Evolutionary conservation across 192 early-diverging fungal species (phyloP), one percentile per base, ranked within the genome.

Genomic region (Podila verticillata): DNA sequence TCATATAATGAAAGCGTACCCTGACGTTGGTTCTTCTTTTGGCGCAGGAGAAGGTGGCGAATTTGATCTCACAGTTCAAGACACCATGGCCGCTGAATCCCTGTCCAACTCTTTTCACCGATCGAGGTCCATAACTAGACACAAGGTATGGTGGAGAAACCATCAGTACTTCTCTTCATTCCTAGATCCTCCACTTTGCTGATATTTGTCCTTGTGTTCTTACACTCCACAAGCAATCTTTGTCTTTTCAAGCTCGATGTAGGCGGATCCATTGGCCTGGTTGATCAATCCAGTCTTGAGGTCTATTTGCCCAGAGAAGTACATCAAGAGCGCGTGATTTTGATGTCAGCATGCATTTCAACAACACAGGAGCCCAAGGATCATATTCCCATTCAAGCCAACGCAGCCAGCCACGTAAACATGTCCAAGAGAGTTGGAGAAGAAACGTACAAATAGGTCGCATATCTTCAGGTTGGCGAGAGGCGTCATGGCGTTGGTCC

Each of bases 191-290:
- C 39, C 17, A 15, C 39, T 15, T 44, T 31, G 19, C 34, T 31
- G 26, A 30, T 4, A 63, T 19, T n/a, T 30, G 26, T 28, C 5
- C 77, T 10, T 44, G 39, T 44, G 39, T 44, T 54, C 91, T 64
- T 89, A 95, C 91, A 95, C 94, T 58, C 89, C 91, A 80, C 93
- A 94, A 3, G 90, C 87, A 47, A 95, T 75, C 66, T 95, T 95
- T 57, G 92, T 83, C 39, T 89, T 89, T 24, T 87, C 89, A 26
- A 89, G 48, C 73, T 95, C 94, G 59, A 94, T 82, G 66, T 89
- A 93, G 32, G 93, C 91, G 28, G 92, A 93, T 48, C 94, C 94
- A 39, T 91, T 93, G 20, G 94, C 91, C 51, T 93, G 91, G 29
- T 64, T 78, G 31, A 95, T 88, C 61, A 92, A 68, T n/a, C 93